phyloP scores from a whole-genome alignment of 306 rosid species.

The Pueraria montana region DNA sequence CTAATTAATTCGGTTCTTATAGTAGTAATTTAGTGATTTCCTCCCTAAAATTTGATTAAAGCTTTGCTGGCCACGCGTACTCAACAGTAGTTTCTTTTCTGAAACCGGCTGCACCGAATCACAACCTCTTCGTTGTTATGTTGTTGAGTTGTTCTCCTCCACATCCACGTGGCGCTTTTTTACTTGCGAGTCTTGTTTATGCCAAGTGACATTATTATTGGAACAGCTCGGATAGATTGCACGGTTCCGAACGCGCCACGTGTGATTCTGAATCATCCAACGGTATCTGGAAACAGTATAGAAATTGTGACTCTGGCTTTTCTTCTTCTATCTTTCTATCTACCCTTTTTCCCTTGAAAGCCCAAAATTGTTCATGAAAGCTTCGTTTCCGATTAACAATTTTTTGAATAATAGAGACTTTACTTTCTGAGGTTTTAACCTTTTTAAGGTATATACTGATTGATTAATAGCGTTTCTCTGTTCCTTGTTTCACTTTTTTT shows the following conservation, averaged over 20 bases:
- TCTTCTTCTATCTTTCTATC: not conserved
- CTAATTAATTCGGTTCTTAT: too few relatives aligned
- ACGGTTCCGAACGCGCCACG: constrained; percentile 28
- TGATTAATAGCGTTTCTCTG: constrained; percentile 11
- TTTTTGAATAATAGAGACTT: constrained; percentile 23
- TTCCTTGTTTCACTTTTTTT: not conserved
- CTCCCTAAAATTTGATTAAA: not conserved
- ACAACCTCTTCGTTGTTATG: not conserved
- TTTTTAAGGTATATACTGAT: constrained; percentile 49
- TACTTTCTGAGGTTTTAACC: constrained; percentile 38
- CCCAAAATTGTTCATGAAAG: constrained; percentile 32
- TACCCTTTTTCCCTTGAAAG: not conserved
- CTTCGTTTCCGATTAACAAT: constrained; percentile 45
- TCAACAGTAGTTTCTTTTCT: not conserved
- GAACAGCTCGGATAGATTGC: constrained; percentile 43
- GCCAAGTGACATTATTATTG: constrained; percentile 49
- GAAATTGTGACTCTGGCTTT: constrained; percentile 21
- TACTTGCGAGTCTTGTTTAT: constrained; percentile 9
- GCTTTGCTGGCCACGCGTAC: not conserved
- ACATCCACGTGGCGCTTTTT: constrained; percentile 35
- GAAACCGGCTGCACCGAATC: not conserved
- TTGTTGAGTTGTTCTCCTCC: not conserved
- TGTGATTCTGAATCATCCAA: constrained; percentile 36
- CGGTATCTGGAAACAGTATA: constrained; percentile 35
- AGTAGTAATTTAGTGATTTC: too few relatives aligned